A percentile compares a stretch with the other conserved stretches of the same genome.
Evolutionary conservation across 352 stramenopile genomes (phyloP).

Genomic region (Blastocystis sp.): DNA sequence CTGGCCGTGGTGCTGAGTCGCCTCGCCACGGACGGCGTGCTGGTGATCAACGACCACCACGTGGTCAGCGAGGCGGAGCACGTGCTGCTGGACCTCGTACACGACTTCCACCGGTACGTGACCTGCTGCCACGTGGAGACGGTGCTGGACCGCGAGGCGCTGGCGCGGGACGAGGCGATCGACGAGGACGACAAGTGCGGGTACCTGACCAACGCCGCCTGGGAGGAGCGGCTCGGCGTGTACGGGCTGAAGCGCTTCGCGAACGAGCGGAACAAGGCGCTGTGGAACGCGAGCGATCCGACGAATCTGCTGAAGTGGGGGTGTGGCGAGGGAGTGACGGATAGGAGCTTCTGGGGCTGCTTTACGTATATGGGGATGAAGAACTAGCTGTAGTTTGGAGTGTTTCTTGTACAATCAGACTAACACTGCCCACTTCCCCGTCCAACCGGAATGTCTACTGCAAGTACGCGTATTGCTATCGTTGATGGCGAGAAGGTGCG

Average conservation of each 20-base stretch:
- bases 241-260: conserved; percentile 18
- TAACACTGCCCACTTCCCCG: not conserved
- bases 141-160: not conserved
- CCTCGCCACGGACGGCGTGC: not conserved
- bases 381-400: conserved; percentile 34
- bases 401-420: not conserved
- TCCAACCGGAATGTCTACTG: conserved; percentile 23
- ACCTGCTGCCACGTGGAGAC: not conserved
- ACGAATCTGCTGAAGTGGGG: conserved; percentile 24
- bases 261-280: not conserved
- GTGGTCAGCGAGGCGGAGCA: not conserved
- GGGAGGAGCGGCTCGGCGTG: conserved; percentile 17
- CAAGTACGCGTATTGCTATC: conserved; percentile 89
- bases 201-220: conserved; percentile 19
- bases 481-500: conserved; percentile 87
- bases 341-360: conserved; percentile 33
- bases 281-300: conserved; percentile 8
- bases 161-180: not conserved
- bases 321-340: not conserved
- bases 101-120: conserved; percentile 53
- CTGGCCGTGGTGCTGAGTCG: conserved; percentile 8
- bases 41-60: conserved; percentile 53
- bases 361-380: conserved; percentile 38
- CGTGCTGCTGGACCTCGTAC: conserved; percentile 21
- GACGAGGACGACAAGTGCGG: conserved; percentile 51